Evolutionary conservation across 2,329 filamentous ascomycete genomes (phyloP), one percentile per base, ranked within the genome.

Genomic region (Aspergillus flavus): DNA sequence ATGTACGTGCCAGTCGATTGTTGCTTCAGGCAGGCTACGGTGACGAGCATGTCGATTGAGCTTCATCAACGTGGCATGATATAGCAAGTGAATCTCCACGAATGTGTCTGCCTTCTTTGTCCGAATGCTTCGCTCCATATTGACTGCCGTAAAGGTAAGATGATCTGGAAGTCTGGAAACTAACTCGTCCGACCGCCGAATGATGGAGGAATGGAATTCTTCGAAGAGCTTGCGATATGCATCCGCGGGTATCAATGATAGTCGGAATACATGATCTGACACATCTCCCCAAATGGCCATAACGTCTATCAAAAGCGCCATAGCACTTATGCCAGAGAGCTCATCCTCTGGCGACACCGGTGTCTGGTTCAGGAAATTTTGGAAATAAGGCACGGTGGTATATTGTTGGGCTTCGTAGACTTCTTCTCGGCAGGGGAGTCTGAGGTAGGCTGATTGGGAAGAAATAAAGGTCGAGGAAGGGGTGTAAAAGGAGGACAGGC

Each of bases 211-310:
- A 61, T 89, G 84, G 66, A 86, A 86, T 6, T 78, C 71, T 62
- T 85, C 82, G 63, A 84, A 84, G 7, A 76, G 73, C 61, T 73
- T 78, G 69, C 73, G 76, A 64, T 85, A 83, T n/a, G 76, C 70
- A 26, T 75, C 71, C 7, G 78, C 68, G 1, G 80, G 77, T 23
- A 80, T 78, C 63, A 84, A 79, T 4, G 82, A 78, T 26, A 82
- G 75, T 52, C 86, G 83, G 68, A 86, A 86, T 19, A 87, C 84
- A 55, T 86, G 85, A 16, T 85, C 83, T 71, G 88, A 83, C 1
- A 89, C 85, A 57, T 89, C 86, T 7, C 85, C 87, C 88, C 88
- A 92, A 9, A 91, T 83, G 21, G 87, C 84, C 19, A 86, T 82
- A 54, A 91, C 84, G 60, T 89, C 82, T 58, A 89, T 84, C 32